Evolutionary conservation across 2,329 filamentous ascomycete genomes (phyloP).

Genomic region (Beauveria pseudobassiana): DNA sequence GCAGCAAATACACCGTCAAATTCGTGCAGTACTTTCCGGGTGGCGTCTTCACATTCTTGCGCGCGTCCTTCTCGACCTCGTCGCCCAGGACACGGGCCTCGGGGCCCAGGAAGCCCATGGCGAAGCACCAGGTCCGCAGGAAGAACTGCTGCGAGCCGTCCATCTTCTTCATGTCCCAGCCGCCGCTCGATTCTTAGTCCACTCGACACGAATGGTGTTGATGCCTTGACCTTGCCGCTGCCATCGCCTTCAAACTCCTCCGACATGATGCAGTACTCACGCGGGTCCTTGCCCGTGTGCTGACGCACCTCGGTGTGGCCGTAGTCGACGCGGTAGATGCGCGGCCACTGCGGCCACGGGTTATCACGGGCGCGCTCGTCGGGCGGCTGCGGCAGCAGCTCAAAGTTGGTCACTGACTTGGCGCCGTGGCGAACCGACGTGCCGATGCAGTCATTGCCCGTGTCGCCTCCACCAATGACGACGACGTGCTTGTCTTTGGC

Average conservation of each 20-base stretch:
- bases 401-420: conserved; percentile 94
- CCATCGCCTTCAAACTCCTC: conserved; percentile 93
- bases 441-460: conserved; percentile 95
- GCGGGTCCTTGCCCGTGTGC: conserved; percentile 91
- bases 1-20: conserved; percentile 83
- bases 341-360: conserved; percentile 97
- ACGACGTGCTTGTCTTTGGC: conserved; percentile 94
- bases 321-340: conserved; percentile 97
- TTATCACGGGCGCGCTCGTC: conserved; percentile 87
- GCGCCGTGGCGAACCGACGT: conserved; percentile 93
- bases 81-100: conserved; percentile 82
- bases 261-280: conserved; percentile 97
- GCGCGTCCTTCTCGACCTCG: conserved; percentile 81
- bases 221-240: conserved; percentile 82
- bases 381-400: conserved; percentile 87
- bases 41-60: conserved; percentile 95
- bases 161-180: conserved; percentile 98
- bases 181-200: conserved; percentile 84
- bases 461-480: conserved; percentile 96
- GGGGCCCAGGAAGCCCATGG: conserved; percentile 95
- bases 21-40: conserved; percentile 85
- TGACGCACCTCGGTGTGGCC: conserved; percentile 93
- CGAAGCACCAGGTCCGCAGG: conserved; percentile 90
- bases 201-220: conserved; percentile 91
- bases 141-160: conserved; percentile 93